Base-by-base conservation (phyloP, 257 asterid species). In the Solanum chaucha region DNA sequence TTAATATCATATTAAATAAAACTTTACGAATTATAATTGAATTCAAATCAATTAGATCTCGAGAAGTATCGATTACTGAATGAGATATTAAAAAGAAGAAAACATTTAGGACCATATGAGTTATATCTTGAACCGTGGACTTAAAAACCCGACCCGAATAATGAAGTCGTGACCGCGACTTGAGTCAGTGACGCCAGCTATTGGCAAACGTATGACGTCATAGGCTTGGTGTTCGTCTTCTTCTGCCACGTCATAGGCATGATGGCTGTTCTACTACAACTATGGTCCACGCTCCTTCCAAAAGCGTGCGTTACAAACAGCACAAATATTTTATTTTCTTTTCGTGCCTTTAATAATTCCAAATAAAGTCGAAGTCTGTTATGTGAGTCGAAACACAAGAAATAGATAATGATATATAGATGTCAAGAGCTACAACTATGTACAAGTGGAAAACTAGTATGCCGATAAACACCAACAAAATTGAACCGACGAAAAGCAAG, bases 401-500 rank as follows among this genome's bases (percentile, higher is more conserved):
- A 55, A 55, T 55, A 55, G n/a, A 55, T 6, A 17, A 55, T 55
- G 10, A 55, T 51, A 51, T 0, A 15, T 51, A 51, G 22, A 51
- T 51, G 22, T 0, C 59, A 51, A 51, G 8, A 5, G 22, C 8
- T 48, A 48, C 0, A 48, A 12, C 8, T 0, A 15, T 34, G 19
- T 5, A 14, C 19, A 48, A 13, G 1, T 48, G 1, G 5, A 48
- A 0, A 48, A 14, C 0, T 14, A 46, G 0, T 48, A 48, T 15
- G 0, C 5, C 0, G 0, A 14, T 3, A 14, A 48, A 48, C 1
- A 48, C 0, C 8, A 51, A 51, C 1, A 46, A 46, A 3, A 0
- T 4, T 46, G 7, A 46, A 46, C 0, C 0, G 9, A 0, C 0
- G 1, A 51, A 5, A 51, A 5, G 0, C 0, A 17, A 51, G 0